Base-by-base conservation (phyloP, 768 basidiomycete genomes). In the Saitozyma podzolica region DNA sequence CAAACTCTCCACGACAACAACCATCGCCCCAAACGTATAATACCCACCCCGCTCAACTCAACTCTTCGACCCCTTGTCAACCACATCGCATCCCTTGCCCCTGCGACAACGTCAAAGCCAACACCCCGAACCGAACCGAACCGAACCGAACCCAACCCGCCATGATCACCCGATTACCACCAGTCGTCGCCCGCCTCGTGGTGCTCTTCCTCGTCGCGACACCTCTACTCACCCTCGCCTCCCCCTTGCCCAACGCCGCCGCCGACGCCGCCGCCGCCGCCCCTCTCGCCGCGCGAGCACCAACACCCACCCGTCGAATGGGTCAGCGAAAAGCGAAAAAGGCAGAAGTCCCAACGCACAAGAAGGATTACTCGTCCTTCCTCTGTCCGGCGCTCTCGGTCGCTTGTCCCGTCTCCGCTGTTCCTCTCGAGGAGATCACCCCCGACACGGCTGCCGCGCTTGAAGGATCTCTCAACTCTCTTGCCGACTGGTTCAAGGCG, bases 301-400 rank as follows among this genome's bases (percentile, higher is more conserved):
- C 73, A 13, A 56, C 56, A 56, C 65, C 69, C 8, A 71, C 78
- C 1, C 63, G 66, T 40, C 70, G 74, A 40, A 71, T 79, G 70
- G 78, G 74, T 29, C 61, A 69, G 40, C 63, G 68, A 10, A 59
- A 61, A 9, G 56, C 63, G 11, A 72, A 68, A 52, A 61, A 67
- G 58, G 59, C 64, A 6, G 73, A 65, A 49, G 65, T 65, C n/a
- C 14, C 14, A 14, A 48, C 68, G 39, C 63, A 69, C 51, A 73
- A 75, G 66, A 79, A 80, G 65, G 78, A 80, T 54, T 80, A 78
- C 62, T 76, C 74, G 13, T 67, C 73, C 40, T 80, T 80, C 70
- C 67, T 80, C 47, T 80, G 80, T 59, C 78, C 77, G 10, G 77
- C 72, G 14, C 68, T 68, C 48, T 64, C 68, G 1, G 62, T 75